A percentile compares a stretch with the other conserved stretches of the same genome.
Evolutionary conservation across 2,329 filamentous ascomycete species (phyloP).

Genomic region (Trichoderma arundinaceum): DNA sequence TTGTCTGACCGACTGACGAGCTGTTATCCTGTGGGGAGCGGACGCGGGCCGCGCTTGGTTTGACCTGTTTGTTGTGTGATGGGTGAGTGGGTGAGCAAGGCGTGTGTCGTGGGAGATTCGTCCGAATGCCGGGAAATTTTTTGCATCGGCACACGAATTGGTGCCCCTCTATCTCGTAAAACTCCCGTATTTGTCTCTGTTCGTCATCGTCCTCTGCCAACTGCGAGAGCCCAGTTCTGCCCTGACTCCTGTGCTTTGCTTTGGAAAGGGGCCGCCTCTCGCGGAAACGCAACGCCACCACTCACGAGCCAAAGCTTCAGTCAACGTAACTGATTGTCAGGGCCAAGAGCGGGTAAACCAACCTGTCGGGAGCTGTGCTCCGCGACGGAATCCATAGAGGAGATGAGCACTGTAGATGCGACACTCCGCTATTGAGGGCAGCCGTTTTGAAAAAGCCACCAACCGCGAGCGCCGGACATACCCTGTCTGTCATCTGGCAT

Average conservation of each 20-base stretch:
- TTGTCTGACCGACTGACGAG: neutral
- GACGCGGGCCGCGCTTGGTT: constrained; percentile 22
- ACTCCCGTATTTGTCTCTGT: neutral
- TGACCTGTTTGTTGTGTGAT: constrained; percentile 21
- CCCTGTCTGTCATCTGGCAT: no score
- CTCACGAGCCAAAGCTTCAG: neutral
- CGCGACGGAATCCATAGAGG: constrained; percentile 9
- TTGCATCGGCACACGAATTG: constrained; percentile 25
- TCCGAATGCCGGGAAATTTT: constrained; percentile 29
- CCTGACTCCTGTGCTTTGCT: neutral
- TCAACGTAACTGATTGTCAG: constrained; percentile 26
- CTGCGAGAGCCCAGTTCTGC: neutral
- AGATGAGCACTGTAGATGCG: constrained; percentile 27
- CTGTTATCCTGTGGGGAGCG: constrained; percentile 21
- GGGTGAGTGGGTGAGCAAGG: constrained; percentile 21
- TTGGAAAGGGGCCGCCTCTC: neutral
- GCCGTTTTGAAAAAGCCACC: constrained; percentile 28
- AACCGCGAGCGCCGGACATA: constrained; percentile 23
- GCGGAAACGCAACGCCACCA: constrained; percentile 11
- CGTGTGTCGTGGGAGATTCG: constrained; percentile 27
- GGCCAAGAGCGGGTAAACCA: constrained; percentile 23
- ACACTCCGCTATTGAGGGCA: constrained; percentile 19
- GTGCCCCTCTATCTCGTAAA: constrained; percentile 14
- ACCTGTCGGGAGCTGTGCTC: constrained; percentile 25
- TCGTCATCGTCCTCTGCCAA: neutral